These are phyloP conservation scores for Aspergillus sp. DNA, from an alignment of 2,329 filamentous ascomycete species.

Conservation along the genomic window DNA sequence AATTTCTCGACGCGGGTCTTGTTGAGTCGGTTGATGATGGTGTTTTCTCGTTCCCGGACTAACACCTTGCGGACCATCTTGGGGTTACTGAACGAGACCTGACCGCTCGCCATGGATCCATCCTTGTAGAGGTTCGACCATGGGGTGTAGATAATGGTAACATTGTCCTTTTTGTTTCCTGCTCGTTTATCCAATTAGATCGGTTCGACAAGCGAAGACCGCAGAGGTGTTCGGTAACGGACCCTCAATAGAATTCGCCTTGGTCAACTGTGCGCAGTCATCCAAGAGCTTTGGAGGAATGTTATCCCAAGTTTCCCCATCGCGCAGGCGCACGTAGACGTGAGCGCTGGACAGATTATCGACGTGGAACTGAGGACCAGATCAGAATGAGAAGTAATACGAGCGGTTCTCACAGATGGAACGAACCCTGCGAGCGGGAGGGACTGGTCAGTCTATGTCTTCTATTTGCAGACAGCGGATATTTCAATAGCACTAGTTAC, in stretches of 20 bases:
- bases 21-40: constrained; percentile 93
- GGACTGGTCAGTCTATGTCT: constrained; percentile 3
- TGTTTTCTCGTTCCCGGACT: constrained; percentile 72
- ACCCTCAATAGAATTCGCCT: constrained; percentile 98
- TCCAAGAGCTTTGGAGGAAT: constrained; percentile 66
- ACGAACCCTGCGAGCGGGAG: constrained; percentile 24
- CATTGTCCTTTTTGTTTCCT: constrained; percentile 98
- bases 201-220: not conserved
- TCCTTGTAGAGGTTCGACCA: constrained; percentile 96
- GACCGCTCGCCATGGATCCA: constrained; percentile 88
- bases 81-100: constrained; percentile 87
- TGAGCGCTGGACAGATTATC: constrained; percentile 96
- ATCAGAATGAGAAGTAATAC: constrained; percentile 4
- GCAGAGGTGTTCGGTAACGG: constrained; percentile 11
- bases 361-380: constrained; percentile 67
- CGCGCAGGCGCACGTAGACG: constrained; percentile 79
- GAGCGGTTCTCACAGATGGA: not conserved
- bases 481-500: constrained; percentile 38
- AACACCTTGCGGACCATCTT: constrained; percentile 75
- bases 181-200: constrained; percentile 9
- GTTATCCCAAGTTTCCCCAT: constrained; percentile 73
- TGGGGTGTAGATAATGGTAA: constrained; percentile 93
- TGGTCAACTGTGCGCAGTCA: constrained; percentile 94
- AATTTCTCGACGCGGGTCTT: constrained; percentile 88
- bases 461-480: not conserved